Base-by-base conservation (phyloP, 148 eudicot genomes). In the Chenopodium berlandieri region DNA sequence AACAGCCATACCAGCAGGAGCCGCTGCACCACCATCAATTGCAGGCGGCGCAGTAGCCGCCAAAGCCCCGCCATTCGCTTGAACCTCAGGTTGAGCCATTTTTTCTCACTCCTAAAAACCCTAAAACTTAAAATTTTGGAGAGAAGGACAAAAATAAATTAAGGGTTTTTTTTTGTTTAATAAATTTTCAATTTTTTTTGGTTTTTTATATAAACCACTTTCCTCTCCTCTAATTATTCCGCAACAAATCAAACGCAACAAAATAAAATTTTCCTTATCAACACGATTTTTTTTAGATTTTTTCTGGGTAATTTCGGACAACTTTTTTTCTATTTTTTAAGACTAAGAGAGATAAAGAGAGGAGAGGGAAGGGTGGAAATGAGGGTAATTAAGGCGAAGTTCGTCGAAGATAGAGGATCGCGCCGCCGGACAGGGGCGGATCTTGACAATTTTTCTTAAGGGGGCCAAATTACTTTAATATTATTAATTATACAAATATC, bases 201-300 rank as follows among this genome's bases (percentile, higher is more conserved):
- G 17, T 56, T 46, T 27, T 64, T 81, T 81, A 74, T 82, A 72
- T 37, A 50, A 72, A 23, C 44, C 83, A 77, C 92, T 86, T 88
- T 93, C 96, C 94, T 90, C 96, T 90, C 96, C 94, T 89, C 94
- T 83, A 76, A 73, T 93, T 91, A 86, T 91, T 93, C 56, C 40
- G 56, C 54, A 80, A 75, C 27, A 71, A 79, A 84, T 13, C 8
- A 73, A 30, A 10, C 22, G 63, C 48, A 56, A 65, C 11, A 63
- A 60, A 1, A 23, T 9, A 46, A 68, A 1, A 2, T 16, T 67
- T 66, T 52, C 17, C 14, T 9, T 52, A 31, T 31, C 2, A 31
- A 31, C n/a, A 30, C 31, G 23, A 75, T 17, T 62, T 65, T 66
- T 32, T 32, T 31, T 31, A 31, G 4, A 3, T 31, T 31, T 66